Conservation (phyloP, 257 asterid species). For the Euphrasia confusa region DNA sequence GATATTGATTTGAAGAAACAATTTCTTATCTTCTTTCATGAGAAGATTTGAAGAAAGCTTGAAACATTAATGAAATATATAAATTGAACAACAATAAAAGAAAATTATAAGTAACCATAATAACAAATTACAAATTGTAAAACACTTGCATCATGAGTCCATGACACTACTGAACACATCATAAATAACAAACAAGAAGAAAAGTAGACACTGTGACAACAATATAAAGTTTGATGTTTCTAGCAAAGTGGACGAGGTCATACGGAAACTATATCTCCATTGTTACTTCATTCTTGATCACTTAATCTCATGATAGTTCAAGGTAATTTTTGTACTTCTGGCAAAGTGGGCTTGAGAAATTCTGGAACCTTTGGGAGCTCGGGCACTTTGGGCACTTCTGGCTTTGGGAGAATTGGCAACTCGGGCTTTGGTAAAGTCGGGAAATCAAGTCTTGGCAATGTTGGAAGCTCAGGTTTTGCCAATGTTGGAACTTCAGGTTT, state of each 20-base stretch:
- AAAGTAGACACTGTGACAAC: conserved; percentile 6
- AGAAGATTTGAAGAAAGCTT: conserved; percentile 3
- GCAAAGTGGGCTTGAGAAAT: conserved; percentile 15
- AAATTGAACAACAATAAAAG: background rate
- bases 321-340: conserved; percentile 20
- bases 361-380: conserved; percentile 14
- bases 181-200: conserved; percentile 20
- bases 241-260: conserved; percentile 1
- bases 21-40: no score
- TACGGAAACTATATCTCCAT: background rate
- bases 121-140: background rate
- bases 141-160: conserved; percentile 9
- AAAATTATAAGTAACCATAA: no score
- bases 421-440: conserved; percentile 19
- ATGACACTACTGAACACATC: background rate
- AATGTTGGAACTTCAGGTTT: background rate
- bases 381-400: conserved; percentile 13
- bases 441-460: background rate
- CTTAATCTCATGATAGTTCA: conserved; percentile 1
- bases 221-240: conserved; percentile 12
- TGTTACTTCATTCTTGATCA: background rate
- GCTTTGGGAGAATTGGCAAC: conserved; percentile 21
- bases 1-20: no score
- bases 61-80: conserved; percentile 14
- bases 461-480: conserved; percentile 18